A percentile compares a stretch with the other conserved stretches of the same genome.
phyloP scores from a whole-genome alignment of 1,284 basidiomycete species.

The Uromyces viciae-fabae region DNA sequence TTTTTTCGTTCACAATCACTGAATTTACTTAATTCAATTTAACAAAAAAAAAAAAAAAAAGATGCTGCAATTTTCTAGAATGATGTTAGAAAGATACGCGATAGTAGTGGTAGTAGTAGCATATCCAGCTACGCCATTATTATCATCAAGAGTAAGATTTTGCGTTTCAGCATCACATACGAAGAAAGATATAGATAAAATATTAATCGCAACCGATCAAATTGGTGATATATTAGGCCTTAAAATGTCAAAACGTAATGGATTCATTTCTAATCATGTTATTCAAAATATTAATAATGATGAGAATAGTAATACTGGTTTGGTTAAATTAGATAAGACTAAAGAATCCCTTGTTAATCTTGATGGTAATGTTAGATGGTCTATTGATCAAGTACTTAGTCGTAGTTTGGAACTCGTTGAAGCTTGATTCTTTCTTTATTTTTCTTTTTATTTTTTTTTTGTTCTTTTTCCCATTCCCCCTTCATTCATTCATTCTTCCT shows the following conservation, averaged over 20 bases:
- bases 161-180: slow-evolving; percentile 93
- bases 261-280: slow-evolving; percentile 26
- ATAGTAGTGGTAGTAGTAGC: slow-evolving; percentile 53
- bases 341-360: neutral
- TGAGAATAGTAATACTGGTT: too few species aligned
- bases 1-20: neutral
- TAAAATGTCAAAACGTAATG: slow-evolving; percentile 61
- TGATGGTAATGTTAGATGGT: neutral
- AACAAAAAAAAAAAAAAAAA: too few species aligned
- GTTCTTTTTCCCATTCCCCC: neutral
- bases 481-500: neutral
- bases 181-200: slow-evolving; percentile 87
- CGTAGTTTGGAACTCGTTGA: slow-evolving; percentile 6
- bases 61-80: neutral
- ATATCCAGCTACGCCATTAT: slow-evolving; percentile 79
- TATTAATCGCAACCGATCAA: slow-evolving; percentile 86
- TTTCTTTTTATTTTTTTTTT: neutral
- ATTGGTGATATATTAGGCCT: slow-evolving; percentile 81
- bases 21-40: neutral
- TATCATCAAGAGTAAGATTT: slow-evolving; percentile 85
- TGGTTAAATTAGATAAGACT: too few species aligned
- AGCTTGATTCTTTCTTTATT: neutral
- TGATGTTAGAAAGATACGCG: slow-evolving; percentile 37
- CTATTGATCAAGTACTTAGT: slow-evolving; percentile 16
- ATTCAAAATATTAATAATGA: neutral